Base-by-base conservation (phyloP, 108 stramenopile genomes). In the Epipyxis sp. region DNA sequence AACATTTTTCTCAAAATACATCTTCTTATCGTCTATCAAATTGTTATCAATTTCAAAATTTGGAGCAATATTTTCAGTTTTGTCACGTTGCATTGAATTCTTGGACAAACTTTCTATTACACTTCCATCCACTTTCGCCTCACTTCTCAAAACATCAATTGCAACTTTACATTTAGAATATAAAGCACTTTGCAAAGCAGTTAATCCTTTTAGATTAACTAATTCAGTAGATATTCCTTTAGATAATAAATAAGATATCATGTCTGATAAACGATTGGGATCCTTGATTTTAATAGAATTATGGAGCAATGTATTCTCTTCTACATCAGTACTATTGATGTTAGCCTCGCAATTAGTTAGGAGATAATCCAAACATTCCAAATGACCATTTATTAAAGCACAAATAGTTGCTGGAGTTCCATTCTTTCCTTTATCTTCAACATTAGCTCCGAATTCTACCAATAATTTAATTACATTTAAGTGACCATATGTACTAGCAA, bases 401-500 rank as follows among this genome's bases (percentile, higher is more conserved):
- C 41, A 13, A 34, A 74, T 27, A 13, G 43, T 30, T 13, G 71
- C 41, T 20, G 71, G 71, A 27, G 34, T 74, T 30, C 35, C 35
- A 43, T 37, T 6, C 29, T 13, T 39, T 6, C 71, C 71, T 39
- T 39, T 74, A 6, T 74, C 71, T 32, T 74, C 71, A 3, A 39
- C 71, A 37, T 42, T 74, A 6, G 50, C 71, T 3, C 71, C 71
- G 25, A 30, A 74, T 6, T 46, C 44, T 6, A 57, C n/a, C 10
- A 74, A 42, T 32, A 39, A 13, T 39, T 37, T 27, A 25, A 74
- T 74, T 29, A 74, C 35, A 35, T 74, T 25, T 16, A 13, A 13
- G 20, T 74, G 71, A 3, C 71, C 71, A 74, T 39, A 6, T 6
- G 10, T 16, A 35, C 41, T 42, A 27, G 71, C 71, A 13, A 74